Conservation (phyloP, 495 filamentous ascomycete genomes). For the Hypoxylon fuscum region DNA sequence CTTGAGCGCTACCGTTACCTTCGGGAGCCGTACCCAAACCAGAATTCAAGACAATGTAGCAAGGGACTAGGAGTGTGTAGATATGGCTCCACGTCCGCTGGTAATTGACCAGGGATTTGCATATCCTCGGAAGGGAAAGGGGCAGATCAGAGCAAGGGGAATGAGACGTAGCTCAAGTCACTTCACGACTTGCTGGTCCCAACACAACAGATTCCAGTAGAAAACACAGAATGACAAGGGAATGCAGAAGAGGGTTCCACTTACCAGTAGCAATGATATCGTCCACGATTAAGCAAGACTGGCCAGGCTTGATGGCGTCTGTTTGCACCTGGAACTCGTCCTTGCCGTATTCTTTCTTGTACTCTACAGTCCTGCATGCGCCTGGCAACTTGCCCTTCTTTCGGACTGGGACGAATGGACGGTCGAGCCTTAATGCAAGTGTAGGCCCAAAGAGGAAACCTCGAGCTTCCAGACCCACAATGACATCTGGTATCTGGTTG, state of each 20-base stretch:
- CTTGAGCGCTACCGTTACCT: conserved; percentile 9
- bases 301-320: conserved; percentile 82
- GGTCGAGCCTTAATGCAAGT: conserved; percentile 83
- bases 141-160: neutral
- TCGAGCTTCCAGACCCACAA: conserved; percentile 92
- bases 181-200: conserved; percentile 3
- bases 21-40: conserved; percentile 4
- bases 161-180: neutral
- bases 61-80: neutral
- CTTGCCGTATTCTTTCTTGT: conserved; percentile 95
- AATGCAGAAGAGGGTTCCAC: conserved; percentile 40
- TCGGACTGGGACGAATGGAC: conserved; percentile 92
- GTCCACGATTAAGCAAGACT: conserved; percentile 92
- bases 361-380: conserved; percentile 79
- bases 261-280: conserved; percentile 98
- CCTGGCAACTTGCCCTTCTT: conserved; percentile 98
- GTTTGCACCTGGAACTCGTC: conserved; percentile 97
- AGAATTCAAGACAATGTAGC: neutral
- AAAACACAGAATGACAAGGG: conserved; percentile 15
- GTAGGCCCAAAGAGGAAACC: conserved; percentile 96
- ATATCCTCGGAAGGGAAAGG: neutral
- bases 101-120: conserved; percentile 4
- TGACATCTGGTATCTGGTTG: conserved; percentile 76
- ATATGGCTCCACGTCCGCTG: conserved; percentile 9
- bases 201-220: neutral